A percentile compares a stretch with the other conserved stretches of the same genome.
Conservation (phyloP, 139 green algal species). For the Coelastrella sp. region DNA sequence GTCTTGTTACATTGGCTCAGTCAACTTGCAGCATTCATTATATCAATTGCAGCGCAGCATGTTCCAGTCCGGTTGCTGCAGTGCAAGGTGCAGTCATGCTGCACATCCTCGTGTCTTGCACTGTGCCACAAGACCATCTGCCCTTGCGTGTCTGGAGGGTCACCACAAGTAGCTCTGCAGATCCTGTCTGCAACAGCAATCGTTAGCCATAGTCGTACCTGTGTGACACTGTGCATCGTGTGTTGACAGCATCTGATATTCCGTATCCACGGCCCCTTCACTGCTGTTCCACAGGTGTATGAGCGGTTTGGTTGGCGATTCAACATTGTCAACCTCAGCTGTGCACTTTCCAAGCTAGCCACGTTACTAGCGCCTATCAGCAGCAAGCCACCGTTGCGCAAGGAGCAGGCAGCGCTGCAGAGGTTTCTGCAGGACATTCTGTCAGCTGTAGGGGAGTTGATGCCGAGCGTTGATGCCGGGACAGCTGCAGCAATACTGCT, state of each 20-base stretch:
- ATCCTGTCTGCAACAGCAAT: too few species aligned
- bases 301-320: constrained; percentile 29
- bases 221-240: background rate
- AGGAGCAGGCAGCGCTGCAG: constrained; percentile 13
- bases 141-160: too few species aligned
- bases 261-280: background rate
- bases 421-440: background rate
- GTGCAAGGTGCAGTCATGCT: too few species aligned
- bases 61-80: too few species aligned
- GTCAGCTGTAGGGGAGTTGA: background rate
- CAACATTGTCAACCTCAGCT: constrained; percentile 37
- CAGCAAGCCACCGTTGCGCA: background rate
- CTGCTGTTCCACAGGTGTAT: background rate
- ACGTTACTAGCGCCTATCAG: background rate
- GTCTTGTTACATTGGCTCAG: too few species aligned
- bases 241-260: background rate
- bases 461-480: constrained; percentile 1
- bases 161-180: too few species aligned
- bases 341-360: background rate
- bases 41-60: too few species aligned
- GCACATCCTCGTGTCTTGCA: too few species aligned
- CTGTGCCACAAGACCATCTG: too few species aligned
- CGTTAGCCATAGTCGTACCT: background rate
- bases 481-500: constrained; percentile 25
- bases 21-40: too few species aligned